Base-by-base conservation (phyloP, 148 eudicot species). In the Agrostemma githago region DNA sequence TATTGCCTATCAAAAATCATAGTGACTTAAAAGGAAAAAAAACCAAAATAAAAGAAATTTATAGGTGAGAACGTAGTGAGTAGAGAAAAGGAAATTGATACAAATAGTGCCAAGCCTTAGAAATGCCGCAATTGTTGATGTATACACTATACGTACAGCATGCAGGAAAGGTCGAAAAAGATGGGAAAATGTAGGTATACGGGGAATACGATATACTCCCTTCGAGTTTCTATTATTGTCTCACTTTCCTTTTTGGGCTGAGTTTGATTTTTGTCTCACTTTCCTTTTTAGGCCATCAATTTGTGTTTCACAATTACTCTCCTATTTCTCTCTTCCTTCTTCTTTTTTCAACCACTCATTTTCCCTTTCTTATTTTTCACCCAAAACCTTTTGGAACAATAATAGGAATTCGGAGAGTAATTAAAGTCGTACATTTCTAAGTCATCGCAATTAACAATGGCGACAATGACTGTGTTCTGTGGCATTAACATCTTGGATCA, bases 41-140 rank as follows among this genome's bases (percentile, higher is more conserved):
- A 26, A 26, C 34, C 34, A 1, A 26, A 26, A 26, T 26, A 26
- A 26, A 26, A 26, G 34, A 26, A 26, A 26, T 26, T 26, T 26
- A 26, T 26, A 26, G 34, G 19, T 39, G 68, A 64, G 44, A 64
- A 64, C 68, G 44, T 64, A 64, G 8, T 26, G 61, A 19, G 10
- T 19, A 70, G 4, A 75, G 19, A 42, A 68, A 42, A 68, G 12
- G 1, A 21, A 59, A 67, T 58, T 76, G 62, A 70, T 54, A 63
- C 43, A 53, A 60, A 71, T 11, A 71, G 64, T 53, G 58, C n/a
- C 75, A 63, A 15, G 63, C 66, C n/a, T 71, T 2, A 38, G 21
- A 3, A 78, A 78, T 66, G 41, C 72, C 74, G 72, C 72, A 77
- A 62, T 17, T 63, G 56, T 71, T 77, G 43, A 59, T 68, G 40